A percentile compares a stretch with the other conserved stretches of the same genome.
Evolutionary conservation across 768 basidiomycete species (phyloP).

Genomic region (Phaeotremella fagi): DNA sequence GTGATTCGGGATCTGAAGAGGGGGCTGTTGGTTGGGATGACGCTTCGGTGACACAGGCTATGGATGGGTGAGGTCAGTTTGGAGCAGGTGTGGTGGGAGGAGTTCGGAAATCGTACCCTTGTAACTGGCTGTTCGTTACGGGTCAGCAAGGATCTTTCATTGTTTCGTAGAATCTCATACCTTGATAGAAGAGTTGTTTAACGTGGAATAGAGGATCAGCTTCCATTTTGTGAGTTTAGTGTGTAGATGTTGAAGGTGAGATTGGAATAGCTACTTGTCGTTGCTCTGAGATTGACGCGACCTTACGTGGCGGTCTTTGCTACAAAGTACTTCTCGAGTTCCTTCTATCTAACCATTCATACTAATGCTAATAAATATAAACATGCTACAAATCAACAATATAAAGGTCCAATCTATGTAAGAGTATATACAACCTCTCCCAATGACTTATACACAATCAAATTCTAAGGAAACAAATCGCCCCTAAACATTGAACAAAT

Average conservation of each 20-base stretch:
- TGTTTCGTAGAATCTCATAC: conserved; percentile 19
- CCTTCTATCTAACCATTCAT: no score
- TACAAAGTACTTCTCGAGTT: no score
- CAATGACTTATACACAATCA: no score
- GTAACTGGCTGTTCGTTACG: conserved; percentile 35
- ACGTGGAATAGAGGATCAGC: conserved; percentile 48
- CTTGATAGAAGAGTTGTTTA: conserved; percentile 49
- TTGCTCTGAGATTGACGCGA: neutral
- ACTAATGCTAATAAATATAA: no score
- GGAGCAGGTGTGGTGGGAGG: neutral
- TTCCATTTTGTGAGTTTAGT: conserved; percentile 37
- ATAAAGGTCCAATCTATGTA: no score
- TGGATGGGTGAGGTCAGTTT: no score
- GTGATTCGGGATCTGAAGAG: conserved; percentile 21
- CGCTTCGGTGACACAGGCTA: conserved; percentile 45
- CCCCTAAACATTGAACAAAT: no score
- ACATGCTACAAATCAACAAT: no score
- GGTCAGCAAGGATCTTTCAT: conserved; percentile 10
- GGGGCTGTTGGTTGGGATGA: conserved; percentile 29
- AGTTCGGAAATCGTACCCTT: conserved; percentile 23
- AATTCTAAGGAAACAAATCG: no score
- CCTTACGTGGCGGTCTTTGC: no score
- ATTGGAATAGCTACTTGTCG: neutral
- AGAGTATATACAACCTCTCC: no score
- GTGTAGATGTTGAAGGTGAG: neutral